Evolutionary conservation across 306 rosid genomes (phyloP).

Genomic region (Cucumis melo): DNA sequence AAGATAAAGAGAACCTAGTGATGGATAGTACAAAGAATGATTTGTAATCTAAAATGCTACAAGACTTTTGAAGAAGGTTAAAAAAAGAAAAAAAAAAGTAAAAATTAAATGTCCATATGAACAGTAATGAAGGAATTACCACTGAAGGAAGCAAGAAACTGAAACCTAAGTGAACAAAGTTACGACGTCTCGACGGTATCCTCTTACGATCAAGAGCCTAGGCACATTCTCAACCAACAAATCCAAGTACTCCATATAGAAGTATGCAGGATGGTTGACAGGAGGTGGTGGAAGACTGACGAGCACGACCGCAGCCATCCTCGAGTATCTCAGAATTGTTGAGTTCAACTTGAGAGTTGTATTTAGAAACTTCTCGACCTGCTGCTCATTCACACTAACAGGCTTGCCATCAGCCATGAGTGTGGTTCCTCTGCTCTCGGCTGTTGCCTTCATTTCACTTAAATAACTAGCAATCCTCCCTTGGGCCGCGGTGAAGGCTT

Average conservation of each 20-base stretch:
- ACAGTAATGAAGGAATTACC: slow-evolving; percentile 17
- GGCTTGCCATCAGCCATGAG: slow-evolving; percentile 83
- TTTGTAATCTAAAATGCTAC: slow-evolving; percentile 30
- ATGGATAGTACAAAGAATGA: slow-evolving; percentile 43
- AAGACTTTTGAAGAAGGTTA: slow-evolving; percentile 13
- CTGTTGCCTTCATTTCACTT: slow-evolving; percentile 38
- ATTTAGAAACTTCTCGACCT: slow-evolving; percentile 83
- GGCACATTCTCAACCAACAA: slow-evolving; percentile 89
- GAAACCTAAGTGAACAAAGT: slow-evolving; percentile 71
- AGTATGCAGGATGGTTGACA: slow-evolving; percentile 65
- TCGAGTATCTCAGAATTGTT: slow-evolving; percentile 72
- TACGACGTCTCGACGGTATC: slow-evolving; percentile 88
- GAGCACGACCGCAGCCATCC: slow-evolving; percentile 97
- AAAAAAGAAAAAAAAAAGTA: neutral
- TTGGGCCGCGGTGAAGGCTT: slow-evolving; percentile 54
- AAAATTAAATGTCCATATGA: slow-evolving; percentile 15
- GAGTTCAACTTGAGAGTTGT: slow-evolving; percentile 85
- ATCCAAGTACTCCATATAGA: slow-evolving; percentile 99
- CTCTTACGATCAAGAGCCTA: slow-evolving; percentile 91
- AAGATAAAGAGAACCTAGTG: slow-evolving; percentile 13
- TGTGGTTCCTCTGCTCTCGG: slow-evolving; percentile 48
- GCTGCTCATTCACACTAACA: slow-evolving; percentile 68
- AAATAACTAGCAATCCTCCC: slow-evolving; percentile 53
- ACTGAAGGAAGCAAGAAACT: neutral
- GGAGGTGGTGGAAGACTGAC: slow-evolving; percentile 98